Evolutionary conservation across 2,329 filamentous ascomycete genomes (phyloP).

Genomic region (Phoma sp.): DNA sequence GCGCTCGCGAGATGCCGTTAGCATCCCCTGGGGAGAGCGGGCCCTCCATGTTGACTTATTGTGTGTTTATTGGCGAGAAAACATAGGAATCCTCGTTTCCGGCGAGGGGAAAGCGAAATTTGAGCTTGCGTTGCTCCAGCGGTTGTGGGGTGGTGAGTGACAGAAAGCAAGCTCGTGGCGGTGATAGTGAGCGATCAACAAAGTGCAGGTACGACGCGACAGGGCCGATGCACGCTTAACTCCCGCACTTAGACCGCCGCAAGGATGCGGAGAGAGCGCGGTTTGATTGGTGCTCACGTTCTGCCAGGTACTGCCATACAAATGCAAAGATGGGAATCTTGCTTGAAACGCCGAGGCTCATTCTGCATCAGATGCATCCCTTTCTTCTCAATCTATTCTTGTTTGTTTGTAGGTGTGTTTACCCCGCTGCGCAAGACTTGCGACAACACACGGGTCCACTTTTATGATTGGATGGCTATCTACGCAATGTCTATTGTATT

Average conservation of each 20-base stretch:
- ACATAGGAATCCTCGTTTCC: slow-evolving; percentile 42
- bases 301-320: not conserved
- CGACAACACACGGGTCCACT: not conserved
- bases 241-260: slow-evolving; percentile 26
- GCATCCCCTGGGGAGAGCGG: slow-evolving; percentile 49
- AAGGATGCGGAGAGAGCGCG: slow-evolving; percentile 28
- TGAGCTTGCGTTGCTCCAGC: not conserved
- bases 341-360: slow-evolving; percentile 6
- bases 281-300: slow-evolving; percentile 25
- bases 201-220: slow-evolving; percentile 20
- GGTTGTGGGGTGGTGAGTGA: not conserved
- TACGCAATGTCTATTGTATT: not conserved
- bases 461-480: not conserved
- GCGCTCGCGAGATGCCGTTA: slow-evolving; percentile 47
- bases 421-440: not conserved
- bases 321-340: slow-evolving; percentile 3
- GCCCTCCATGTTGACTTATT: slow-evolving; percentile 49
- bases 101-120: slow-evolving; percentile 12
- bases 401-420: slow-evolving; percentile 7
- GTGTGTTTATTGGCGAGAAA: slow-evolving; percentile 29
- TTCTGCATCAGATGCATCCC: not conserved
- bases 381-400: not conserved
- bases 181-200: slow-evolving; percentile 32
- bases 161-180: slow-evolving; percentile 16
- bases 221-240: slow-evolving; percentile 19